Evolutionary conservation across 2,329 filamentous ascomycete genomes (phyloP), one percentile per base, ranked within the genome.

Genomic region (Scolecobasidium constrictum): DNA sequence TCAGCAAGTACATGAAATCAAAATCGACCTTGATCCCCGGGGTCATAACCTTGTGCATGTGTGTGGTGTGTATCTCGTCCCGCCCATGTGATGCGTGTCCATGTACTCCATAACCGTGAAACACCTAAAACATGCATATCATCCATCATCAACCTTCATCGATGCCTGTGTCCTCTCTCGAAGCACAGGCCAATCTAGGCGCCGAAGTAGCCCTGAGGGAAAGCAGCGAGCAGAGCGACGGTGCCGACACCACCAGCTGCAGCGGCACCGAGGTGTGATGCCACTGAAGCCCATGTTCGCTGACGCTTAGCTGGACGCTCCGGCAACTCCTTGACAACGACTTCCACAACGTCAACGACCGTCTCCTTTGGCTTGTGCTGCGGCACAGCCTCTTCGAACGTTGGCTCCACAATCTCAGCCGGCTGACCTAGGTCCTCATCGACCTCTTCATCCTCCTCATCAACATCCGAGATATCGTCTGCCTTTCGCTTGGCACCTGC

Each of bases 401-500:
- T 31, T 9, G 9, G 9, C 9, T n/a, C 26, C 9, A 7, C 26
- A 9, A 31, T n/a, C 9, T 31, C 26, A 7, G 9, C 26, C 9
- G 9, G 9, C 26, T 31, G 26, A 31, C 9, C n/a, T 9, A n/a
- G 26, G n/a, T 31, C n/a, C 9, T 31, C 26, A n/a, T 9, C n/a
- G 9, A 31, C 9, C 9, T 31, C 9, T n/a, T 31, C 26, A 31
- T 18, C n/a, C 5, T 39, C 35, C n/a, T 38, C n/a, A 9, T 35
- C 33, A 5, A 17, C 4, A 15, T 35, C 33, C 28, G 23, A 16
- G 13, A 4, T 7, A 7, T 31, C 15, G 3, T 44, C 36, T n/a
- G 42, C 42, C 26, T 44, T 44, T 38, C 42, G 35, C 28, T 44
- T 44, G 3, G 22, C 21, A 17, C 35, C 35, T 17, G 19, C 17